A percentile compares a stretch with the other conserved stretches of the same genome.
These are phyloP conservation scores for Cutaneotrichosporon curvatum DNA, from an alignment of 1,284 basidiomycete genomes.

Conservation along the genomic window DNA sequence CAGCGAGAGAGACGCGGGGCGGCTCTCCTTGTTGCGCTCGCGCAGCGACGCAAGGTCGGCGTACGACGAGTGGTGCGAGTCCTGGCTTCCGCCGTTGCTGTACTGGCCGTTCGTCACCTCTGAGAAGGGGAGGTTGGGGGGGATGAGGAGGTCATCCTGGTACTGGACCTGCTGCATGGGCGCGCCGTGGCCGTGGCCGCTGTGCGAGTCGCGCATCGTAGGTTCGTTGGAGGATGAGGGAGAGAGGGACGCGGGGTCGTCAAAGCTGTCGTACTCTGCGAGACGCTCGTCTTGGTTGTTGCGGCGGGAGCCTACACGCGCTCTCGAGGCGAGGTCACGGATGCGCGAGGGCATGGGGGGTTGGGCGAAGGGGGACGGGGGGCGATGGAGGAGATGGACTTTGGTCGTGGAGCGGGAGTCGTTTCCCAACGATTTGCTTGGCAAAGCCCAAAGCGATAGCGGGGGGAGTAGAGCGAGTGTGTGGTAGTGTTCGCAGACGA, in stretches of 20 bases:
- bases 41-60: slow-evolving; percentile 17
- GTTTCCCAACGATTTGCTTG: too few relatives aligned
- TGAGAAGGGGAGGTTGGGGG: slow-evolving; percentile 26
- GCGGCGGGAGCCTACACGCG: slow-evolving; percentile 2
- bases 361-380: background rate
- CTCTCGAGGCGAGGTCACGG: slow-evolving; percentile 7
- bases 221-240: slow-evolving; percentile 1
- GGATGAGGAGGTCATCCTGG: slow-evolving; percentile 24
- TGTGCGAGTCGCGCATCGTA: background rate
- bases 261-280: slow-evolving; percentile 1
- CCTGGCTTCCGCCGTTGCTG: slow-evolving; percentile 5
- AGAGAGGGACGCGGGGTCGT: slow-evolving; percentile 3
- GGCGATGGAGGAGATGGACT: background rate
- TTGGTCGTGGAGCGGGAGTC: background rate
- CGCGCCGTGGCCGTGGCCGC: slow-evolving; percentile 11
- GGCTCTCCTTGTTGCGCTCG: slow-evolving; percentile 15
- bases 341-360: background rate
- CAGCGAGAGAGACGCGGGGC: slow-evolving; percentile 47
- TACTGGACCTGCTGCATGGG: slow-evolving; percentile 23
- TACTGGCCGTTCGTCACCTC: slow-evolving; percentile 19
- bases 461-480: too few relatives aligned
- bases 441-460: too few relatives aligned
- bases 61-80: slow-evolving; percentile 18
- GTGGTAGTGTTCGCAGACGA: too few relatives aligned
- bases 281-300: slow-evolving; percentile 1